These are phyloP conservation scores for Hymenoscyphus salicellus DNA, from an alignment of 2,329 filamentous ascomycete species.

Conservation along the genomic window DNA sequence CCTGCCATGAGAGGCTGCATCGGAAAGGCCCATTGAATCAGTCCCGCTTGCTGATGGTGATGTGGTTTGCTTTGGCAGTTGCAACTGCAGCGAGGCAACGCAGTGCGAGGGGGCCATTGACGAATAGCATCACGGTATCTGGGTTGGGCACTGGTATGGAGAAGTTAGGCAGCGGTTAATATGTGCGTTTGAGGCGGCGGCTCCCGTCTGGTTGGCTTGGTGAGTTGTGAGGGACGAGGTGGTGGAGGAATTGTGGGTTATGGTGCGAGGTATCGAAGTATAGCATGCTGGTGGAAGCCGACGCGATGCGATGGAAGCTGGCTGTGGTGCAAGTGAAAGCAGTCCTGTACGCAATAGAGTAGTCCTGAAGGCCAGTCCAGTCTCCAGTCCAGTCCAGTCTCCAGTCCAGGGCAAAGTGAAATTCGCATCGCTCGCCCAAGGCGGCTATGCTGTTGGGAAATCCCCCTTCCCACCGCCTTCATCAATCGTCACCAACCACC, in stretches of 20 bases:
- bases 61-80: constrained; percentile 2
- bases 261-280: constrained; percentile 3
- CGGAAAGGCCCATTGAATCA: neutral
- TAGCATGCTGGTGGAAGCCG: neutral
- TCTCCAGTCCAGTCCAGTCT: too few relatives aligned
- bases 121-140: neutral
- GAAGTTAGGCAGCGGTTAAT: constrained; percentile 16
- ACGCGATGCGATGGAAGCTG: constrained; percentile 6
- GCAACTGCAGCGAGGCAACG: neutral
- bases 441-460: constrained; percentile 5
- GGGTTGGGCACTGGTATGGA: constrained; percentile 6
- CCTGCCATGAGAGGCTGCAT: neutral
- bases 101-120: neutral
- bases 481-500: neutral
- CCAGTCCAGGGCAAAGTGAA: neutral
- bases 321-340: constrained; percentile 1
- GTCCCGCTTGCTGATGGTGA: neutral
- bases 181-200: constrained; percentile 2
- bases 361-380: neutral
- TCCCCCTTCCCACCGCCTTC: neutral
- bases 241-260: neutral
- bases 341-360: neutral
- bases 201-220: neutral
- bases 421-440: neutral
- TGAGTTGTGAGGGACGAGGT: neutral